Percentiles rank a stretch among this genome's conserved stretches.
Conservation (phyloP, 2,329 filamentous ascomycete species). For the Aspergillus pseudoterreus region DNA sequence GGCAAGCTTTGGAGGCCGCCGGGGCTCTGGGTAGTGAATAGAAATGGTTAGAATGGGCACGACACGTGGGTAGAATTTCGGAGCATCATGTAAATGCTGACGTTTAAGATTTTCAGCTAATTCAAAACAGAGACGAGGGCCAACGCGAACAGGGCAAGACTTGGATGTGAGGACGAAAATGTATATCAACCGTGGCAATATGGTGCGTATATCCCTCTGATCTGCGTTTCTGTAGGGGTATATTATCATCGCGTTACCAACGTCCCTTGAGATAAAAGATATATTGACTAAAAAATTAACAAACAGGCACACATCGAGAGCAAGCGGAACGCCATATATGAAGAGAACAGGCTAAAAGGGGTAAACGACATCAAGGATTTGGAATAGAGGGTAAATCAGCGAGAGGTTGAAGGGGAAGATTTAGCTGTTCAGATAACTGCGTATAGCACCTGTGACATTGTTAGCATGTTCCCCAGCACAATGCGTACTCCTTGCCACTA, state of each 20-base stretch:
- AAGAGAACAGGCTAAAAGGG: slow-evolving; percentile 9
- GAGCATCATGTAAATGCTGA: no score
- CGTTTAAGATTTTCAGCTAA: no score
- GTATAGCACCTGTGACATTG: slow-evolving; percentile 39
- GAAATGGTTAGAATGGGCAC: no score
- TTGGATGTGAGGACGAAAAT: no score
- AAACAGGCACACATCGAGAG: neutral
- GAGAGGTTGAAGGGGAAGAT: slow-evolving; percentile 2
- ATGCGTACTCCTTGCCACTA: slow-evolving; percentile 20
- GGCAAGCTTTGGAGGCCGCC: no score
- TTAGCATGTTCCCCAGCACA: slow-evolving; percentile 4
- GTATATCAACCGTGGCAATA: no score
- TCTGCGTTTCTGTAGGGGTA: no score
- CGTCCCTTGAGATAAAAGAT: neutral
- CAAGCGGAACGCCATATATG: slow-evolving; percentile 11
- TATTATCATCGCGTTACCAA: neutral
- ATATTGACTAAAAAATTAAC: neutral
- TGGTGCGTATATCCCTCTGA: no score
- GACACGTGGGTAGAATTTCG: no score
- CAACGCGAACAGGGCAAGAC: no score
- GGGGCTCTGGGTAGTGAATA: no score
- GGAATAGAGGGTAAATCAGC: neutral
- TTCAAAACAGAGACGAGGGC: no score
- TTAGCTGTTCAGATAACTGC: slow-evolving; percentile 48
- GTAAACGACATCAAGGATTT: slow-evolving; percentile 4